A percentile compares a stretch with the other conserved stretches of the same genome.
These are phyloP conservation scores for Rhodotorula graminis DNA, from an alignment of 768 basidiomycete genomes.

Conservation along the genomic window DNA sequence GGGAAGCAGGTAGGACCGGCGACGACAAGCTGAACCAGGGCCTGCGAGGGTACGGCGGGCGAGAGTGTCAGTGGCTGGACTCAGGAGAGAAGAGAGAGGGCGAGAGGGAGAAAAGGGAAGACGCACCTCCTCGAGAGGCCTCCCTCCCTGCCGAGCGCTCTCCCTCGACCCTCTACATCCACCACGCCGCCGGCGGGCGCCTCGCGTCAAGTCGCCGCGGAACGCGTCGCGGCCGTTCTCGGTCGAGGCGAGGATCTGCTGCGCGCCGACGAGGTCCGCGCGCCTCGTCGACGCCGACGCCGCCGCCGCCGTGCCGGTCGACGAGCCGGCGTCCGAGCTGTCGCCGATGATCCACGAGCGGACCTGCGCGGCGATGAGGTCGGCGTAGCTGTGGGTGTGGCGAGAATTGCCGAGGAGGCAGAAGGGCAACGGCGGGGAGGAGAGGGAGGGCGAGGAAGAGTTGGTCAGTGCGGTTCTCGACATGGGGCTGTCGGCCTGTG, in stretches of 20 bases:
- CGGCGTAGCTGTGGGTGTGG: conserved; percentile 18
- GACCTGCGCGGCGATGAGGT: conserved; percentile 17
- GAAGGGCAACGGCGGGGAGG: too few species aligned
- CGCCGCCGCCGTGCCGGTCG: neutral
- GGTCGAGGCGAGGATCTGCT: neutral
- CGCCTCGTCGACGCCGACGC: neutral
- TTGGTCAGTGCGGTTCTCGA: too few species aligned
- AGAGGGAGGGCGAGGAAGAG: too few species aligned
- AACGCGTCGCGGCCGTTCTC: conserved; percentile 4
- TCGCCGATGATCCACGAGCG: conserved; percentile 4
- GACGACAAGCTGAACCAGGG: too few species aligned
- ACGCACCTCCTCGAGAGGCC: neutral
- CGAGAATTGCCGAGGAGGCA: too few species aligned
- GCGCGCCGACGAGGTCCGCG: neutral
- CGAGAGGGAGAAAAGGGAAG: too few species aligned
- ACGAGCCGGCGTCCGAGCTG: neutral
- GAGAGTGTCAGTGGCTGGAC: too few species aligned
- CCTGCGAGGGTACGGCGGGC: too few species aligned
- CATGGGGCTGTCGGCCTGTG: too few species aligned
- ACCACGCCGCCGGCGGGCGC: conserved; percentile 18
- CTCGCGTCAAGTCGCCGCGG: neutral
- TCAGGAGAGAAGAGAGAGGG: neutral
- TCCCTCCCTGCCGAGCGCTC: neutral
- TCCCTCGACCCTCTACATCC: neutral
- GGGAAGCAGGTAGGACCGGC: too few species aligned